Percentiles rank a stretch among this genome's conserved stretches.
Evolutionary conservation across 257 asterid species (phyloP).

Genomic region (Solanum ossicruentum): DNA sequence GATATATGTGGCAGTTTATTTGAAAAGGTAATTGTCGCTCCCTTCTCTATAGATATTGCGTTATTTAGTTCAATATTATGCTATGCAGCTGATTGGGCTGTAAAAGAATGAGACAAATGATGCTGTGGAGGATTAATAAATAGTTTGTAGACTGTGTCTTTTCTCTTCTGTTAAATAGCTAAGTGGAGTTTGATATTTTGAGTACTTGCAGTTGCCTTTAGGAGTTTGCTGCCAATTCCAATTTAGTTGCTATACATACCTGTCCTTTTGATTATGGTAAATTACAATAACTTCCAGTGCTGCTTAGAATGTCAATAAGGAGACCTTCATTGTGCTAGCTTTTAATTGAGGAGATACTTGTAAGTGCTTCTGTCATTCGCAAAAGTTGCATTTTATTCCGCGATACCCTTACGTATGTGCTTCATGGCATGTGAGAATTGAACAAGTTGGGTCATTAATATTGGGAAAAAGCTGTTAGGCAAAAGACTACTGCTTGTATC

Average conservation of each 20-base stretch:
- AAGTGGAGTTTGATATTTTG: neutral
- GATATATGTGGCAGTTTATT: conserved; percentile 90
- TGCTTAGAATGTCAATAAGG: neutral
- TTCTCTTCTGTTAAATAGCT: neutral
- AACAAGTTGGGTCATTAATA: neutral
- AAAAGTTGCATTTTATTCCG: neutral
- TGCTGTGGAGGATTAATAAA: neutral
- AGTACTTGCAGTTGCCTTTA: neutral
- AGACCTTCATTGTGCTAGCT: neutral
- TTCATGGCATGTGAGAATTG: neutral
- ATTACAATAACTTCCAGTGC: neutral
- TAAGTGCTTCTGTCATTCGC: neutral
- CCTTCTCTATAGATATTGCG: neutral
- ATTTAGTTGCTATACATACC: neutral
- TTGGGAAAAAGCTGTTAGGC: neutral
- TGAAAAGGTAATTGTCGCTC: conserved; percentile 52
- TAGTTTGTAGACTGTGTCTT: neutral
- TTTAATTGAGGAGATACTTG: neutral
- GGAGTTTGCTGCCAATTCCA: neutral
- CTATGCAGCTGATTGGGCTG: neutral
- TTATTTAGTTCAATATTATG: neutral
- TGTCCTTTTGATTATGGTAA: neutral
- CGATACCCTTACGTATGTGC: neutral
- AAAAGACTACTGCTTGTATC: neutral
- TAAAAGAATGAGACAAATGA: neutral